phyloP scores from a whole-genome alignment of 306 rosid species.

The Castanea sativa region DNA sequence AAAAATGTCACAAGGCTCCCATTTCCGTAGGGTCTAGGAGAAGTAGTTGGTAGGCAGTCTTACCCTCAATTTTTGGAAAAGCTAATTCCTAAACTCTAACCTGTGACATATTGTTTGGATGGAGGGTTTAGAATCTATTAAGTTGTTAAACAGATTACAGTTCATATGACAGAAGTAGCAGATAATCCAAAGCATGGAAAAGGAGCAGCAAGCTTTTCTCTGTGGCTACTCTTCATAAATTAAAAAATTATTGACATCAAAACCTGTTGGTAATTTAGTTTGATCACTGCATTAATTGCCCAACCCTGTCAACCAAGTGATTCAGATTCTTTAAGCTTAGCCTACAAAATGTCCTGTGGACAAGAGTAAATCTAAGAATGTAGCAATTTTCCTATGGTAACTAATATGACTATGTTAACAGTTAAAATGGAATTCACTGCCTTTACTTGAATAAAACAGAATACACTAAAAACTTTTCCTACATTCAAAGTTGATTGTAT shows the following conservation, averaged over 20 bases:
- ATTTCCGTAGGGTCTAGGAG: no score
- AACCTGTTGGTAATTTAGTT: no score
- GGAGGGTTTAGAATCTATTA: background rate
- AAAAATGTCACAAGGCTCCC: no score
- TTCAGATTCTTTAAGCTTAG: background rate
- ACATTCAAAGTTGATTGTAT: background rate
- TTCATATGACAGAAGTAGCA: background rate
- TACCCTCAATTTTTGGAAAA: no score
- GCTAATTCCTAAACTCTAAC: no score
- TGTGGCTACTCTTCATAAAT: no score
- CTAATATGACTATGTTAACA: background rate
- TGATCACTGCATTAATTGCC: background rate
- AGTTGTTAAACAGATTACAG: background rate
- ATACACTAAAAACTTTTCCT: background rate
- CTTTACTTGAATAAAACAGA: background rate
- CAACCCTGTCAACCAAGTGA: background rate
- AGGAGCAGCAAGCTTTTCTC: no score
- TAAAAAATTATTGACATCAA: no score
- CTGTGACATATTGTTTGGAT: no score
- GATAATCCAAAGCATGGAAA: background rate
- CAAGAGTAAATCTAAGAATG: background rate
- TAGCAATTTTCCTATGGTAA: background rate
- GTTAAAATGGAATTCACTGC: background rate
- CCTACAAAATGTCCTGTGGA: background rate
- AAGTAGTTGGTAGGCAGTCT: no score